Evolutionary conservation across 2,329 filamentous ascomycete species (phyloP).

Genomic region (Didymellaceae sp.): DNA sequence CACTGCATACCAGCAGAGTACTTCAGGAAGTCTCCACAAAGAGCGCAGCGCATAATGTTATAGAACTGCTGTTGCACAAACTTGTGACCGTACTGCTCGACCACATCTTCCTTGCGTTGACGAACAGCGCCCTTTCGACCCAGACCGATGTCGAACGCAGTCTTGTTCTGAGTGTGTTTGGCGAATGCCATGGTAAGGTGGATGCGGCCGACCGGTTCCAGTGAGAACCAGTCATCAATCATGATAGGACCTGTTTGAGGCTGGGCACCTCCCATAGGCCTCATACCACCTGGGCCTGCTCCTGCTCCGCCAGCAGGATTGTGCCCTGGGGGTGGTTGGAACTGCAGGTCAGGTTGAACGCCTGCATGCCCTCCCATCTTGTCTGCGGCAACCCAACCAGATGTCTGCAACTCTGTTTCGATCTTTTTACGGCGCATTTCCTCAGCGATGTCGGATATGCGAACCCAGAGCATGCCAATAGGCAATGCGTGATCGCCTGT

Average conservation of each 20-base stretch:
- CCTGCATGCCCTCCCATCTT: constrained; percentile 75
- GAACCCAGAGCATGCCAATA: constrained; percentile 93
- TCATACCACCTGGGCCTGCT: constrained; percentile 48
- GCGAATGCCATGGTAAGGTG: constrained; percentile 88
- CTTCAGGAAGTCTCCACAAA: constrained; percentile 97
- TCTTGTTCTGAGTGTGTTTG: constrained; percentile 86
- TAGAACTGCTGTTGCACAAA: constrained; percentile 99
- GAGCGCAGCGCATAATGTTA: constrained; percentile 99
- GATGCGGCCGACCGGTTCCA: constrained; percentile 92
- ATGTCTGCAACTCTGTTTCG: constrained; percentile 91
- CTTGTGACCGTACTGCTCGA: constrained; percentile 99
- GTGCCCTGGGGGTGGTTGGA: constrained; percentile 57
- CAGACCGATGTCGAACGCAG: constrained; percentile 85
- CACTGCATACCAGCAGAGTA: constrained; percentile 99
- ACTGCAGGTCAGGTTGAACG: constrained; percentile 61
- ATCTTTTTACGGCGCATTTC: constrained; percentile 98
- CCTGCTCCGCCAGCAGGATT: constrained; percentile 49
- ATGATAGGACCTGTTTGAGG: constrained; percentile 62
- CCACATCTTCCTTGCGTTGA: constrained; percentile 96
- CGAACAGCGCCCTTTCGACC: constrained; percentile 95
- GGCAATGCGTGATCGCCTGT: constrained; percentile 85
- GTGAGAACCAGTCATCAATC: constrained; percentile 95
- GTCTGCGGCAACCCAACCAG: constrained; percentile 96
- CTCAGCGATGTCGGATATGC: constrained; percentile 95
- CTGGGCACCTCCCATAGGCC: constrained; percentile 49